Evolutionary conservation across 495 filamentous ascomycete genomes (phyloP).

Genomic region (Saxophila tyrrhenica): DNA sequence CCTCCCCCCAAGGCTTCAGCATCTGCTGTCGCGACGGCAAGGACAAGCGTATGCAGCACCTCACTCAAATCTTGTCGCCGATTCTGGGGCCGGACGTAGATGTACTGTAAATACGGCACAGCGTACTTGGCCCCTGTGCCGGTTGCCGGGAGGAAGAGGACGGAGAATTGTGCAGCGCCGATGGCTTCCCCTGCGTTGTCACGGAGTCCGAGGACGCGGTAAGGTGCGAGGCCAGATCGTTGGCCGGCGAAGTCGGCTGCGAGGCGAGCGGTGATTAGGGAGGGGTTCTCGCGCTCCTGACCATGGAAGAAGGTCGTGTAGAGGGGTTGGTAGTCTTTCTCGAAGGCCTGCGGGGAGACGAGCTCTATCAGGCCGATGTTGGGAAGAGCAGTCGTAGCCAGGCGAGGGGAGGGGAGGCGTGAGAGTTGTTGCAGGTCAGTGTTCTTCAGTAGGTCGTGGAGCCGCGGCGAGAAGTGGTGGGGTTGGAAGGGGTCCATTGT

Average conservation of each 20-base stretch:
- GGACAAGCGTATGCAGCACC: not conserved
- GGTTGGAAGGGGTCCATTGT: not conserved
- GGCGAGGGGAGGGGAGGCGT: not conserved
- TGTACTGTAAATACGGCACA: not conserved
- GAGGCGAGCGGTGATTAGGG: not conserved
- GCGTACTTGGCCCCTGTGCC: not conserved
- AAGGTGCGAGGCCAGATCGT: not conserved
- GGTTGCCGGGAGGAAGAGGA: not conserved
- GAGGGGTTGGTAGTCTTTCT: not conserved
- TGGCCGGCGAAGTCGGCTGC: not conserved
- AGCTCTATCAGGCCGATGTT: not conserved
- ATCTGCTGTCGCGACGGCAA: not conserved
- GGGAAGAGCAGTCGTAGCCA: not conserved
- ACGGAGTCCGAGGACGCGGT: not conserved
- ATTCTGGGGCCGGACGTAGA: not conserved
- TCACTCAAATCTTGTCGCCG: not conserved
- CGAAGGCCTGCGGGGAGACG: not conserved
- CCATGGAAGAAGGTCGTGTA: not conserved
- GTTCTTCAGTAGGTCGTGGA: not conserved
- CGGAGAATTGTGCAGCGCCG: not conserved
- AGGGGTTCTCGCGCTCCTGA: not conserved
- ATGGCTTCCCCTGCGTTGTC: not conserved
- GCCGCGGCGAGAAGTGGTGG: not conserved
- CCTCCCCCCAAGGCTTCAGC: not conserved
- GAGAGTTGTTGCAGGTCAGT: not conserved